Percentiles rank a stretch among this genome's conserved stretches.
Conservation (phyloP, 2,329 filamentous ascomycete genomes). For the Alternaria tenuissima region DNA sequence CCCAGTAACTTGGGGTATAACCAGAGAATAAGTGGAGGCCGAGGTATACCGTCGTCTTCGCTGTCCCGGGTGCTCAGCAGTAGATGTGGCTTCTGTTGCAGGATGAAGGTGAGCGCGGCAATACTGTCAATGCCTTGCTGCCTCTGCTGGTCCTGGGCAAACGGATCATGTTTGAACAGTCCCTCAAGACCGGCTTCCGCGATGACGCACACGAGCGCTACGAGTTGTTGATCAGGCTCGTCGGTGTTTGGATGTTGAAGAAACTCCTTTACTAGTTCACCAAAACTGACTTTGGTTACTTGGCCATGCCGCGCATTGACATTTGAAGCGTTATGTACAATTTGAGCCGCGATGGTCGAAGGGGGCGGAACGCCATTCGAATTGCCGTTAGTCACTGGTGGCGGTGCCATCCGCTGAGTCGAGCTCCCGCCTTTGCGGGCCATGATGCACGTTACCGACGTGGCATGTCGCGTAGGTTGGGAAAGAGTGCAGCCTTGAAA, state of each 20-base stretch:
- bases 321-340: constrained; percentile 81
- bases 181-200: constrained; percentile 79
- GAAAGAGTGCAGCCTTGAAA: not conserved
- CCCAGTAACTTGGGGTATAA: constrained; percentile 62
- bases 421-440: constrained; percentile 51
- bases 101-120: constrained; percentile 76
- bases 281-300: constrained; percentile 76
- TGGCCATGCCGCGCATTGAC: constrained; percentile 68
- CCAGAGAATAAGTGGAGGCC: constrained; percentile 62
- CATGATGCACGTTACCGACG: constrained; percentile 45
- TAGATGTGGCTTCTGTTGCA: constrained; percentile 78
- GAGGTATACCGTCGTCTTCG: constrained; percentile 42
- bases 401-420: constrained; percentile 39
- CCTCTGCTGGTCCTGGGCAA: constrained; percentile 66
- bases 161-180: constrained; percentile 72
- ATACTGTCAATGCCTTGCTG: constrained; percentile 75
- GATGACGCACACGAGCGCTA: constrained; percentile 86
- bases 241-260: constrained; percentile 58
- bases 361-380: constrained; percentile 56
- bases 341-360: constrained; percentile 86
- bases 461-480: constrained; percentile 30
- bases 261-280: constrained; percentile 74
- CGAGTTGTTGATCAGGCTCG: constrained; percentile 75
- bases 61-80: constrained; percentile 54
- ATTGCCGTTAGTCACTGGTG: constrained; percentile 29